Evolutionary conservation across 371 early-diverging fungal species (phyloP).

Genomic region (Smittium culicis): DNA sequence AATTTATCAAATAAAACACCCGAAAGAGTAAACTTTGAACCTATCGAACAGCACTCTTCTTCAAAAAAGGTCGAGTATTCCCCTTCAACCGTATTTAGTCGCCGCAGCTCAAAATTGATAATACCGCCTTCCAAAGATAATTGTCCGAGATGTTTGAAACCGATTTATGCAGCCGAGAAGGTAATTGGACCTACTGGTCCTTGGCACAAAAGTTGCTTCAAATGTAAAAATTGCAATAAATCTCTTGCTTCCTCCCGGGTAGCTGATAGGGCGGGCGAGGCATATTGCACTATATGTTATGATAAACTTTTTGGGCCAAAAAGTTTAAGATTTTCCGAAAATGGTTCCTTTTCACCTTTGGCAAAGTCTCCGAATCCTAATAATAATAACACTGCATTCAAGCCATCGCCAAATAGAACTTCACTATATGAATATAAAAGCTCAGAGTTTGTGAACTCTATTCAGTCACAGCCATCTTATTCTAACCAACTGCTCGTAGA

Average conservation of each 20-base stretch:
- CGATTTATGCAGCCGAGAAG: slow-evolving; percentile 42
- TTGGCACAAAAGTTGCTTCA: slow-evolving; percentile 35
- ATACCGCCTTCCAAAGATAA: slow-evolving; percentile 27
- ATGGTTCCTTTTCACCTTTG: slow-evolving; percentile 1
- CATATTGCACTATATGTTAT: slow-evolving; percentile 34
- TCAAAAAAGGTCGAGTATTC: slow-evolving; percentile 10
- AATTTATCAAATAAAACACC: not conserved
- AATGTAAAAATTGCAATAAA: slow-evolving; percentile 33
- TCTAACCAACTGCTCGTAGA: no score
- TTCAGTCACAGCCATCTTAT: no score
- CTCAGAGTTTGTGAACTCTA: no score
- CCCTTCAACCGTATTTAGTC: slow-evolving; percentile 29
- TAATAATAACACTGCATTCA: not conserved
- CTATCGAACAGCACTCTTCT: not conserved
- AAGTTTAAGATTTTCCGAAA: slow-evolving; percentile 19
- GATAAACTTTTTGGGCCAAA: slow-evolving; percentile 34
- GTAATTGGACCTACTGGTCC: slow-evolving; percentile 32
- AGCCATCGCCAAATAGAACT: no score
- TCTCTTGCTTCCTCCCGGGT: slow-evolving; percentile 29
- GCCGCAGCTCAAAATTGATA: slow-evolving; percentile 17
- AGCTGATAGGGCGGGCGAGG: slow-evolving; percentile 35
- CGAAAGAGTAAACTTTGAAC: not conserved
- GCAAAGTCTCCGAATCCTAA: slow-evolving; percentile 23
- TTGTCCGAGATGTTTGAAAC: slow-evolving; percentile 42
- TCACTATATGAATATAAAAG: no score